These are phyloP conservation scores for Sclerotinia minor DNA, from an alignment of 2,329 filamentous ascomycete genomes.

Conservation along the genomic window DNA sequence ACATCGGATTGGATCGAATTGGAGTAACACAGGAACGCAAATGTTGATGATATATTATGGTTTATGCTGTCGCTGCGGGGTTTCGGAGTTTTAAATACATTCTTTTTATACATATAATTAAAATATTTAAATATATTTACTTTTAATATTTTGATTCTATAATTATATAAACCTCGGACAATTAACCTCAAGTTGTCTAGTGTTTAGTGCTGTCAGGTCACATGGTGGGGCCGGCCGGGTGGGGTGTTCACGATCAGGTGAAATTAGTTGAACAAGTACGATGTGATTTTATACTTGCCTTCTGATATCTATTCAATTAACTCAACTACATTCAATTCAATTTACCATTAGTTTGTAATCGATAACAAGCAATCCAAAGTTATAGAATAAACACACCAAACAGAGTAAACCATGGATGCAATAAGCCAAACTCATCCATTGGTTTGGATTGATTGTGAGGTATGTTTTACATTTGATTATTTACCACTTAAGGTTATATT, in stretches of 20 bases:
- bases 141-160: too few species aligned
- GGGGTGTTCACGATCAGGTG: background rate
- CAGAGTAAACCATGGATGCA: slow-evolving; percentile 15
- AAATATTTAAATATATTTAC: too few species aligned
- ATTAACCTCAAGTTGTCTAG: too few species aligned
- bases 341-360: background rate
- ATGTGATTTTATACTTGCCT: background rate
- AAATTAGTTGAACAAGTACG: slow-evolving; percentile 11
- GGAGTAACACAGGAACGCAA: too few species aligned
- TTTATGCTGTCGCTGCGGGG: too few species aligned
- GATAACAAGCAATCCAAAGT: too few species aligned
- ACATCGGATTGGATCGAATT: background rate
- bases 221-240: background rate
- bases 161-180: too few species aligned
- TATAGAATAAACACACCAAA: too few species aligned
- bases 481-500: background rate
- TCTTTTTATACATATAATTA: too few species aligned
- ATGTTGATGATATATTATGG: too few species aligned
- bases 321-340: too few species aligned
- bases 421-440: slow-evolving; percentile 25
- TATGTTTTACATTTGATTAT: slow-evolving; percentile 6
- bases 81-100: too few species aligned
- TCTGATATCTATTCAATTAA: background rate
- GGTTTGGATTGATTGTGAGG: slow-evolving; percentile 28
- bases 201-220: background rate